phyloP scores from a whole-genome alignment of 148 eudicot species.

The Rhododendron molle region DNA sequence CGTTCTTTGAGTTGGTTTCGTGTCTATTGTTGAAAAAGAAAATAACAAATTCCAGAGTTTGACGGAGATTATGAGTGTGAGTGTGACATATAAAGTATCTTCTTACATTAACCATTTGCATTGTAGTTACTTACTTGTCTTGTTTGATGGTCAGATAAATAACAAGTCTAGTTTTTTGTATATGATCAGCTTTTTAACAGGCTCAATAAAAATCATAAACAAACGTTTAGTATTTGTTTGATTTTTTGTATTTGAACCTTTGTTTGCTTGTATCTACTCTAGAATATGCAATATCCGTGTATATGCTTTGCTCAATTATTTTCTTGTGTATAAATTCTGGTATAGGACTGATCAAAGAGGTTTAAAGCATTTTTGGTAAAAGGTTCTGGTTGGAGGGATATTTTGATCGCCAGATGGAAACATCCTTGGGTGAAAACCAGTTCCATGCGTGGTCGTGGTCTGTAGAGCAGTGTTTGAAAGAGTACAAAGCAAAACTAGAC shows the following conservation, averaged over 20 bases:
- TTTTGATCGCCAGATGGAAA: slow-evolving; percentile 10
- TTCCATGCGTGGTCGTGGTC: slow-evolving; percentile 11
- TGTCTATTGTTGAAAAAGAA: background rate
- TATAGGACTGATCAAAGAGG: slow-evolving; percentile 8
- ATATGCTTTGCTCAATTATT: background rate
- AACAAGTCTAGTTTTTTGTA: background rate
- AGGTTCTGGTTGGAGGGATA: slow-evolving; percentile 4
- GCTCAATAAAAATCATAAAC: background rate
- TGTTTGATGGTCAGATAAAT: background rate
- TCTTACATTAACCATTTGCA: background rate
- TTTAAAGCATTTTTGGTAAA: background rate
- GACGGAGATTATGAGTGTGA: background rate
- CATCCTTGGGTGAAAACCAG: slow-evolving; percentile 21
- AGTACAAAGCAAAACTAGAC: slow-evolving; percentile 8
- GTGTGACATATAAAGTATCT: background rate
- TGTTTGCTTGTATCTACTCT: background rate
- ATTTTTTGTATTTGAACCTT: background rate
- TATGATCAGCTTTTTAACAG: background rate
- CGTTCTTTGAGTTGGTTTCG: background rate
- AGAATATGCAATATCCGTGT: background rate
- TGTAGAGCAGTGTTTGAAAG: slow-evolving; percentile 16
- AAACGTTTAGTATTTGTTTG: background rate
- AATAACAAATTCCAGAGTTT: background rate
- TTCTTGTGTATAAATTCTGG: slow-evolving; percentile 5
- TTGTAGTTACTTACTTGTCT: background rate